Evolutionary conservation across 2,329 filamentous ascomycete genomes (phyloP).

Genomic region (Pyricularia sp.): DNA sequence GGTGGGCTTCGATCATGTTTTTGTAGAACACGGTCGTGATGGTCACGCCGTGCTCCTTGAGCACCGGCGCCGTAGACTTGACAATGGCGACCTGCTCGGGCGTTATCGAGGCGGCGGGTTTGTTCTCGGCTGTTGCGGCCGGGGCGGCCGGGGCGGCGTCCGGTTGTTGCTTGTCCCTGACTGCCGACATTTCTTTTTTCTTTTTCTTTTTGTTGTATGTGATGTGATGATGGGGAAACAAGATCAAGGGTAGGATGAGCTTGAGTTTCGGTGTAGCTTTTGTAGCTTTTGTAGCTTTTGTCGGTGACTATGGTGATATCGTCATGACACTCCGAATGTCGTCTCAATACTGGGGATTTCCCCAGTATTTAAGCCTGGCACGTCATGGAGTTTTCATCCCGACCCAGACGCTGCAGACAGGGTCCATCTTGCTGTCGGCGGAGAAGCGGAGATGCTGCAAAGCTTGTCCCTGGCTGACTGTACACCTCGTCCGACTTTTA

Average conservation of each 20-base stretch:
- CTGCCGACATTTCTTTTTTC: background rate
- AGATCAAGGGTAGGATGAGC: background rate
- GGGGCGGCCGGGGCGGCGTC: background rate
- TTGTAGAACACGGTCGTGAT: constrained; percentile 69
- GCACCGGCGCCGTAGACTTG: constrained; percentile 67
- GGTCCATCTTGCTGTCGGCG: constrained; percentile 1
- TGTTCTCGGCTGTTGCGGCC: background rate
- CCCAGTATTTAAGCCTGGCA: constrained; percentile 1
- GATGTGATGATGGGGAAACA: background rate
- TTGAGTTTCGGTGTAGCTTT: background rate
- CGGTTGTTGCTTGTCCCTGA: background rate
- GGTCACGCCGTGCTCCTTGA: constrained; percentile 55
- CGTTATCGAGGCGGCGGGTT: constrained; percentile 31
- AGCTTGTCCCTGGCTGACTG: background rate
- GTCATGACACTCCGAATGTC: background rate
- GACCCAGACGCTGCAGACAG: background rate
- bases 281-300: background rate
- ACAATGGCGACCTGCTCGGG: constrained; percentile 58
- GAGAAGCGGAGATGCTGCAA: background rate
- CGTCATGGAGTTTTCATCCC: background rate
- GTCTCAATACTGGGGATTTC: background rate
- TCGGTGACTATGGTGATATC: background rate
- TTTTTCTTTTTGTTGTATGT: no score
- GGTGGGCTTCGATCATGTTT: constrained; percentile 55
- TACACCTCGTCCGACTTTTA: background rate